Evolutionary conservation across 805 yeast species (phyloP).

Genomic region (Nadsonia fulvescens): DNA sequence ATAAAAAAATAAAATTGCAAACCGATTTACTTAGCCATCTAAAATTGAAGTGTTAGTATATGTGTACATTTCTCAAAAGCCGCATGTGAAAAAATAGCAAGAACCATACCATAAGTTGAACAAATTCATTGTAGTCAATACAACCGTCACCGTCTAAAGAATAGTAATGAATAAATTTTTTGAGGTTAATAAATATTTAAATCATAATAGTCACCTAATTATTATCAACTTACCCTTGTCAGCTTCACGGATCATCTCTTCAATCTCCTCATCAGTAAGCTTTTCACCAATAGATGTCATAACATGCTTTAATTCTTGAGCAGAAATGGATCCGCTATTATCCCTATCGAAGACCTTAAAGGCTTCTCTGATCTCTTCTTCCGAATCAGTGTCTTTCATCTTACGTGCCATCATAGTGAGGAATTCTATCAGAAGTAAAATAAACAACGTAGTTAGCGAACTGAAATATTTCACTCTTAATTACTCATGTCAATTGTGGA

Average conservation of each 20-base stretch:
- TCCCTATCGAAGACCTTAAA: constrained; percentile 88
- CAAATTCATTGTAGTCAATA: constrained; percentile 91
- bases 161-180: constrained; percentile 1
- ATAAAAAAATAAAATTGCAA: no score
- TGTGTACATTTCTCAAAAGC: no score
- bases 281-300: constrained; percentile 96
- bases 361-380: constrained; percentile 93
- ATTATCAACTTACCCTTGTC: constrained; percentile 54
- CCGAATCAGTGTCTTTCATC: constrained; percentile 91
- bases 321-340: constrained; percentile 93
- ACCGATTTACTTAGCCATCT: no score
- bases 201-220: background rate
- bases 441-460: background rate
- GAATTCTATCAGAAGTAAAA: no score
- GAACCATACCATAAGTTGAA: constrained; percentile 44
- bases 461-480: no score
- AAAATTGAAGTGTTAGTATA: no score
- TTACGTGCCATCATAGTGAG: constrained; percentile 80
- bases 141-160: constrained; percentile 72
- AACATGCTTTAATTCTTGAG: constrained; percentile 92
- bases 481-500: no score
- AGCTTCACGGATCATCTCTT: constrained; percentile 93
- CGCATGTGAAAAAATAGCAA: no score
- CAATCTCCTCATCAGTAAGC: constrained; percentile 90
- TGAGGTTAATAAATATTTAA: background rate